phyloP scores from a whole-genome alignment of 106 monocot genomes.

The Acorus gramineus region DNA sequence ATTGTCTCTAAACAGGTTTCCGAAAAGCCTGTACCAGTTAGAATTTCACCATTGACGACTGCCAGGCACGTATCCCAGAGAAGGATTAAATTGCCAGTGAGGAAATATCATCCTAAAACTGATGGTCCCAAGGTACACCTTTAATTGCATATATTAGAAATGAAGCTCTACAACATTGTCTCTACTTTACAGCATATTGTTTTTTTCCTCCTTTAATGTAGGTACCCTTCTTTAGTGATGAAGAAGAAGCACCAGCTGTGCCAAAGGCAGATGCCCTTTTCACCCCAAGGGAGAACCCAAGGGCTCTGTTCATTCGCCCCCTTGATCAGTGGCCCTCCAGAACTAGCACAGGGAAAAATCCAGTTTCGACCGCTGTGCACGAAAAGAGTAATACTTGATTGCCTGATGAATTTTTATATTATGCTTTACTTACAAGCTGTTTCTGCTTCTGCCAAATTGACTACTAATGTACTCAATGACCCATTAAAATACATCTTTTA shows the following conservation, averaged over 20 bases:
- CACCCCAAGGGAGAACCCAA: slow-evolving; percentile 91
- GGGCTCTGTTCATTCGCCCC: slow-evolving; percentile 67
- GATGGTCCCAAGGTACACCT: slow-evolving; percentile 56
- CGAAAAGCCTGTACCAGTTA: slow-evolving; percentile 56
- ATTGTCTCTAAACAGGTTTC: slow-evolving; percentile 38
- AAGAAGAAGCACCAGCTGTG: slow-evolving; percentile 50
- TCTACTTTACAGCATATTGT: not conserved
- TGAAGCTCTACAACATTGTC: not conserved
- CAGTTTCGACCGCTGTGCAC: slow-evolving; percentile 4
- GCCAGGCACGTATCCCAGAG: slow-evolving; percentile 84
- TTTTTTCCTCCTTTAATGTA: slow-evolving; percentile 13
- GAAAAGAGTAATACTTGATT: slow-evolving; percentile 55
- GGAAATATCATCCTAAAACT: slow-evolving; percentile 71
- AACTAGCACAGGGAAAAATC: slow-evolving; percentile 15
- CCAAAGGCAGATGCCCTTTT: slow-evolving; percentile 95
- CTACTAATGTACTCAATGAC: too few relatives aligned
- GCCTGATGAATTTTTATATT: too few relatives aligned
- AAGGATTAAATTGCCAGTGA: slow-evolving; percentile 62
- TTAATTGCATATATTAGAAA: not conserved
- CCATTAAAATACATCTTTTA: too few relatives aligned
- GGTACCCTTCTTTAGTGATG: slow-evolving; percentile 78
- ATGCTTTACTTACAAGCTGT: too few relatives aligned
- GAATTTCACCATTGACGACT: slow-evolving; percentile 57
- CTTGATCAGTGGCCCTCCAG: slow-evolving; percentile 70
- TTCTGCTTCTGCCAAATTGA: too few relatives aligned